These are phyloP conservation scores for Pilatotrama ljubarskyi DNA, from an alignment of 768 basidiomycete genomes.

Conservation along the genomic window DNA sequence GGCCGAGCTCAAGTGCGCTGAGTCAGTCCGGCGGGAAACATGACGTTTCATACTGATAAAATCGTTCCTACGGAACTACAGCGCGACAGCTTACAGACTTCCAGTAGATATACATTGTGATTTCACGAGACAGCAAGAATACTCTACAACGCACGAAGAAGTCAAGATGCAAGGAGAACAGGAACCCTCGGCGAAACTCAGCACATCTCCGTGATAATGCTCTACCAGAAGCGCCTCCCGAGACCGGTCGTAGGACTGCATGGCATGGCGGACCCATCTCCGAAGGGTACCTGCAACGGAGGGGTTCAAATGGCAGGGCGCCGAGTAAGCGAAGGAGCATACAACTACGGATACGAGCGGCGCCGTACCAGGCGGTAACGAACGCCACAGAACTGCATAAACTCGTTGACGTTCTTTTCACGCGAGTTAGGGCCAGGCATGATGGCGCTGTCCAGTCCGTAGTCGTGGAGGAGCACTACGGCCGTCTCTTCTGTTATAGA, in stretches of 20 bases:
- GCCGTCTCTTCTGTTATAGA: slow-evolving; percentile 29
- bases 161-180: too few relatives aligned
- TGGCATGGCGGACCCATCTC: neutral
- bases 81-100: too few relatives aligned
- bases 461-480: slow-evolving; percentile 33
- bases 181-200: too few relatives aligned
- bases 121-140: too few relatives aligned
- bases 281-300: neutral
- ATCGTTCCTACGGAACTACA: too few relatives aligned
- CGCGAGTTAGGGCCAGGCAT: slow-evolving; percentile 35
- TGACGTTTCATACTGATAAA: too few relatives aligned
- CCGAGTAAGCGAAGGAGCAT: neutral
- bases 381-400: slow-evolving; percentile 61
- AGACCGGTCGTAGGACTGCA: slow-evolving; percentile 1
- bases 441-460: slow-evolving; percentile 27
- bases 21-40: too few relatives aligned
- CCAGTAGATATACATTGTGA: too few relatives aligned
- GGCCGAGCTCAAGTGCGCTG: too few relatives aligned
- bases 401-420: slow-evolving; percentile 52
- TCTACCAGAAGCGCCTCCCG: too few relatives aligned
- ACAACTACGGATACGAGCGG: slow-evolving; percentile 5
- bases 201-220: too few relatives aligned
- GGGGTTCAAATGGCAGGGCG: neutral
- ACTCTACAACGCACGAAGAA: too few relatives aligned
- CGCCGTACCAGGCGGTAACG: slow-evolving; percentile 54